Base-by-base conservation (phyloP, 1,139 yeast genomes). In the Pneumocystis canis region DNA sequence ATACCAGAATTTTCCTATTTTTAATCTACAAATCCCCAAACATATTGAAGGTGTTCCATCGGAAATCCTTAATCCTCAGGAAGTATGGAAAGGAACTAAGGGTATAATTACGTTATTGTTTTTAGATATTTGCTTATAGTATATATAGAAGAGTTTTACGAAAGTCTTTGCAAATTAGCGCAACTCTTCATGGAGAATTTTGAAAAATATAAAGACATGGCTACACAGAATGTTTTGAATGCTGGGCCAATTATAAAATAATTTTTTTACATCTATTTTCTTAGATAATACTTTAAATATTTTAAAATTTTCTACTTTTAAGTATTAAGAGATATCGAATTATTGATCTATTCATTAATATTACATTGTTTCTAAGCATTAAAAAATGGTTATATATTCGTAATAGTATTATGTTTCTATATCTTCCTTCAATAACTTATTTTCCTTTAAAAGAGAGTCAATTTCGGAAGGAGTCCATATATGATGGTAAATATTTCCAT, bases 11-110 rank as follows among this genome's bases (percentile, higher is more conserved):
- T 85, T 87, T 79, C 95, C 90, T 69, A 83, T 85, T 64, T 92
- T 92, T 79, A 89, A 89, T 78, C 82, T 92, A 77, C 82, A 82
- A 72, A 84, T 92, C 69, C 98, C 98, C 76, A 89, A 81, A 74
- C 70, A 83, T 60, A 86, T 86, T 71, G 85, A 89, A 35, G 83
- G 82, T 71, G 97, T 92, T 66, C 97, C 98, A 69, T 65, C 80
- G 40, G 92, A 85, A 73, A 77, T 92, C 69, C 82, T 92, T 74
- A 90, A 92, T 78, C 98, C 98, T 68, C 80, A 89, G 67, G 83
- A 79, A 71, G 84, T 86, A 69, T 89, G 97, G 97, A 78, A 81
- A 67, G 84, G 81, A 70, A 77, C 54, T 11, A 47, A 47, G 20
- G 54, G 54, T 25, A 47, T 25, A n/a, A 86, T 66, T 47, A 16